These are phyloP conservation scores for Halteria grandinella DNA, from an alignment of 73 alveolate species.

Conservation along the genomic window DNA sequence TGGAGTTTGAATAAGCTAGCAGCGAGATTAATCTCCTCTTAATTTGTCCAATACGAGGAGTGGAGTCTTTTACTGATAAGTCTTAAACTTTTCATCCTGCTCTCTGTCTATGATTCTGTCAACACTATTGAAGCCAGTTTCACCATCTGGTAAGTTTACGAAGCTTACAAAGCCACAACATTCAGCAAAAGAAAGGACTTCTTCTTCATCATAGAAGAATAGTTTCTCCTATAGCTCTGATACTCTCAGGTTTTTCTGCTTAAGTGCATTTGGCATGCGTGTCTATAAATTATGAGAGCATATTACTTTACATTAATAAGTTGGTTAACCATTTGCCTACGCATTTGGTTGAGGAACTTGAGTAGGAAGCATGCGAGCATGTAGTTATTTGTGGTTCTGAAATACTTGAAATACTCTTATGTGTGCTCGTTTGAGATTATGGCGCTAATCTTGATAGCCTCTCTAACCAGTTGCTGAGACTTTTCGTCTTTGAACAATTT, in stretches of 20 bases:
- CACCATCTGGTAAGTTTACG: no score
- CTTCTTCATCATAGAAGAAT: not conserved
- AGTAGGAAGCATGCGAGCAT: constrained; percentile 13
- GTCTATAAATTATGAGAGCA: not conserved
- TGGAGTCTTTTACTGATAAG: no score
- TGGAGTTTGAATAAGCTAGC: no score
- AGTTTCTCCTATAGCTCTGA: not conserved
- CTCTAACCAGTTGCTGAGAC: not conserved
- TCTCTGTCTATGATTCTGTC: no score
- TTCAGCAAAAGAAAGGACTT: not conserved
- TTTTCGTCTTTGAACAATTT: not conserved
- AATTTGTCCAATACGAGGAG: no score
- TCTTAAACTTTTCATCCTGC: no score
- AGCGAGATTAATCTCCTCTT: no score
- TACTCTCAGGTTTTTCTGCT: not conserved
- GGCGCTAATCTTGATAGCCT: constrained; percentile 4
- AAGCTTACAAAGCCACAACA: constrained; percentile 30
- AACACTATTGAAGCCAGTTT: no score
- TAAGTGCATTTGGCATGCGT: not conserved
- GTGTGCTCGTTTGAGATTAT: not conserved
- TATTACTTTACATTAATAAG: not conserved
- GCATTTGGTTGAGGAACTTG: constrained; percentile 8
- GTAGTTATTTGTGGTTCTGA: constrained; percentile 15
- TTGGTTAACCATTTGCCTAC: not conserved
- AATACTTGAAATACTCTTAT: not conserved